These are phyloP conservation scores for Penicillium samsonianum DNA, from an alignment of 495 filamentous ascomycete species.

Conservation along the genomic window DNA sequence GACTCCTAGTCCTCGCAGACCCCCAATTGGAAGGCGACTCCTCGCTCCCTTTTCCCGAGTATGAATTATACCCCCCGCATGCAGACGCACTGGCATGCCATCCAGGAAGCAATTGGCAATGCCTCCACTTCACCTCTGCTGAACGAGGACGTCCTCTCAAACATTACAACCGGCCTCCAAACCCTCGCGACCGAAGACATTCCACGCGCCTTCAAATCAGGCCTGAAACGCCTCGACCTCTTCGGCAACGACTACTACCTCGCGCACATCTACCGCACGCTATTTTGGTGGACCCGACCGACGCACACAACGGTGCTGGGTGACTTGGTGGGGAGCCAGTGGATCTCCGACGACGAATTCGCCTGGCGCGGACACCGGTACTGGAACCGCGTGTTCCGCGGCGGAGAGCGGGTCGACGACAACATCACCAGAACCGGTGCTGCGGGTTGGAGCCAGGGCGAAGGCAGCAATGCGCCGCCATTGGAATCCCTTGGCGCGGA, in stretches of 20 bases:
- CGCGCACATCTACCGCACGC: conserved; percentile 84
- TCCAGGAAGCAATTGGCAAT: conserved; percentile 28
- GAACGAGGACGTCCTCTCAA: conserved; percentile 33
- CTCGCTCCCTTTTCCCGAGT: conserved; percentile 64
- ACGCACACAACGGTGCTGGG: conserved; percentile 89
- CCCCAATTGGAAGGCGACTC: conserved; percentile 95
- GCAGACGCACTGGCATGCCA: conserved; percentile 48
- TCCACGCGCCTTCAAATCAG: conserved; percentile 58
- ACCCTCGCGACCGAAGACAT: conserved; percentile 63
- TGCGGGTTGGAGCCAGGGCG: conserved; percentile 19
- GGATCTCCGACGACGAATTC: conserved; percentile 88
- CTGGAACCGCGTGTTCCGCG: conserved; percentile 79
- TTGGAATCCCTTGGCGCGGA: conserved; percentile 53
- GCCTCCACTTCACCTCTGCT: conserved; percentile 19
- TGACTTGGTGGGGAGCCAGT: conserved; percentile 93
- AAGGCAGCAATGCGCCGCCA: conserved; percentile 39
- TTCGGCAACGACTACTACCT: conserved; percentile 95
- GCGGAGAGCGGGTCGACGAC: conserved; percentile 66
- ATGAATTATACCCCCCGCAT: conserved; percentile 62
- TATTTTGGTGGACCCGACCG: conserved; percentile 77
- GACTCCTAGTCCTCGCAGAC: conserved; percentile 87
- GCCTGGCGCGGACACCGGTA: conserved; percentile 65
- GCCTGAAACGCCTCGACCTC: conserved; percentile 80
- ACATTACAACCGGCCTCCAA: conserved; percentile 49
- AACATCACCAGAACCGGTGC: conserved; percentile 46